Evolutionary conservation across 1,284 basidiomycete species (phyloP).

Genomic region (Cystobasidium sp.): DNA sequence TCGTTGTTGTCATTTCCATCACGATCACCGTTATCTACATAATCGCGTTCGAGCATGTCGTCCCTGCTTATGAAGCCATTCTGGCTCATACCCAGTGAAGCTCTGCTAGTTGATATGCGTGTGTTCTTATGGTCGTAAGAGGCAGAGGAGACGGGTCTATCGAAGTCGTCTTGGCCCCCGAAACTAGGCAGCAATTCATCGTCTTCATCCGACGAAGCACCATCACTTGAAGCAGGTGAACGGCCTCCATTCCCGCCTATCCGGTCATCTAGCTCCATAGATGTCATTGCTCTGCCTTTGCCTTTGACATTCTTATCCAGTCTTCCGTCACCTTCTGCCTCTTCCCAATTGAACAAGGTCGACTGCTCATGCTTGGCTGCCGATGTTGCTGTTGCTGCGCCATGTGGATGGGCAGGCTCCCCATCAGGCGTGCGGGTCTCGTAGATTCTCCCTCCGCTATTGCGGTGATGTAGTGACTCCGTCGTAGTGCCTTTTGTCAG

Average conservation of each 20-base stretch:
- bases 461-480: conserved; percentile 12
- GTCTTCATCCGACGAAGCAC: conserved; percentile 24
- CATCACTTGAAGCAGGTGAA: not conserved
- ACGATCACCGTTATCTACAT: not conserved
- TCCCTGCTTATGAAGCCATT: conserved; percentile 36
- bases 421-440: conserved; percentile 22
- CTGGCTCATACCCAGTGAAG: conserved; percentile 18
- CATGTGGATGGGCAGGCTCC: not conserved
- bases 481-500: conserved; percentile 2
- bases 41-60: conserved; percentile 5
- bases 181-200: conserved; percentile 33
- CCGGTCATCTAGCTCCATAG: not conserved
- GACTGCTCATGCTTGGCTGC: not conserved
- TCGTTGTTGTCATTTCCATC: conserved; percentile 6
- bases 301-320: conserved; percentile 1
- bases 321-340: not conserved
- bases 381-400: not conserved
- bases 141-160: conserved; percentile 1
- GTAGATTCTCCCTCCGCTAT: conserved; percentile 9
- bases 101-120: not conserved
- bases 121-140: not conserved
- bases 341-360: not conserved
- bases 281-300: conserved; percentile 15
- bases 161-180: not conserved
- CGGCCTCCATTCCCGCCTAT: not conserved